Evolutionary conservation across 2,329 filamentous ascomycete species (phyloP).

Genomic region (Cladophialophora exuberans): DNA sequence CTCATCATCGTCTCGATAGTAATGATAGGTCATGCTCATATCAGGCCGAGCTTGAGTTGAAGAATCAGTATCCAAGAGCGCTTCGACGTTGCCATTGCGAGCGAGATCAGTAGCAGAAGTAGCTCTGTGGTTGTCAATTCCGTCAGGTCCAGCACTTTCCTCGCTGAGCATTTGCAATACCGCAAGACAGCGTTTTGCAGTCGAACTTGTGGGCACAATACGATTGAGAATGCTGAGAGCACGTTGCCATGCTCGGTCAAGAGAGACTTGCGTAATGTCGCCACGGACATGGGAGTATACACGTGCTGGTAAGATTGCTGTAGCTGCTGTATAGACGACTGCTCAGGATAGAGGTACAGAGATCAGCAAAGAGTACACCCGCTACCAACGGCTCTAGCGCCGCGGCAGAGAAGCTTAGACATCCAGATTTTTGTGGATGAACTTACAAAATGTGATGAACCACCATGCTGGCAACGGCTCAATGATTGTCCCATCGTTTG

Average conservation of each 20-base stretch:
- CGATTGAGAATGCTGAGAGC: not conserved
- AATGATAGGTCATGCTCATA: too few species aligned
- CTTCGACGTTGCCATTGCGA: not conserved
- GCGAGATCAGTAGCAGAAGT: too few species aligned
- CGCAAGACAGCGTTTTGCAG: slow-evolving; percentile 1
- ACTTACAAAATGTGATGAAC: not conserved
- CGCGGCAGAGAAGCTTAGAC: too few species aligned
- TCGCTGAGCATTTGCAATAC: not conserved
- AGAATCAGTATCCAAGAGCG: not conserved
- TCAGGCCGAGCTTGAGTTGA: not conserved
- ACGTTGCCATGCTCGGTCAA: not conserved
- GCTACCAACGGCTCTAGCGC: too few species aligned
- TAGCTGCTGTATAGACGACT: too few species aligned
- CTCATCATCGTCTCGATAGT: not conserved
- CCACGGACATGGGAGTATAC: not conserved
- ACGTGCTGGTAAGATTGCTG: not conserved
- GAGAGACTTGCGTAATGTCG: not conserved
- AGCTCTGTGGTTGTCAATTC: not conserved
- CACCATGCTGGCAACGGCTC: slow-evolving; percentile 1
- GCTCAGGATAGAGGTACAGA: too few species aligned
- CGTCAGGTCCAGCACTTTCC: not conserved
- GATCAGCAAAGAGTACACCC: slow-evolving; percentile 6
- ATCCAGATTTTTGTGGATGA: not conserved
- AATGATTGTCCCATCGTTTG: too few species aligned
- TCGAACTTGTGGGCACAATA: not conserved